Conservation (phyloP, 495 filamentous ascomycete species). For the Neurospora pannonica region DNA sequence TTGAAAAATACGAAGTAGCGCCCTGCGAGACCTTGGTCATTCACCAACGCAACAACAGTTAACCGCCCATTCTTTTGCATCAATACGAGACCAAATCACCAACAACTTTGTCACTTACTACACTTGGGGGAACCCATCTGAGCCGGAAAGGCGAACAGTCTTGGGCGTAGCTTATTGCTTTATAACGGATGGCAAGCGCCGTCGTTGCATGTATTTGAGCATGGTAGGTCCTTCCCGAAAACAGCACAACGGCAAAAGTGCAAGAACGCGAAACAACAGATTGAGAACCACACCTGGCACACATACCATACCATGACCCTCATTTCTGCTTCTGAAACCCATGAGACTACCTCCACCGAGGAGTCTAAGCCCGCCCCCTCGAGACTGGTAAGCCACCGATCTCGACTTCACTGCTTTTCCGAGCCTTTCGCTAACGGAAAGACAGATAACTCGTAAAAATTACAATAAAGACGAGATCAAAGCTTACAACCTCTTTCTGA, state of each 20-base stretch:
- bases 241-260: not conserved
- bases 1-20: not conserved
- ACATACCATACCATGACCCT: too few species aligned
- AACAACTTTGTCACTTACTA: not conserved
- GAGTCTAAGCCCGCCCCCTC: too few species aligned
- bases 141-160: not conserved
- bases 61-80: not conserved
- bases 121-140: not conserved
- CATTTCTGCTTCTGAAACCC: too few species aligned
- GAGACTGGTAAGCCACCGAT: too few species aligned
- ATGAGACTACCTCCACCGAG: too few species aligned
- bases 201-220: not conserved
- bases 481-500: too few species aligned
- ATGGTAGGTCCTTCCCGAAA: not conserved
- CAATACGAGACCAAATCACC: not conserved
- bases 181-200: not conserved
- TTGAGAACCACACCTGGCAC: too few species aligned
- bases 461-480: rapidly evolving
- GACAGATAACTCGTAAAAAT: too few species aligned
- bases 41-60: not conserved
- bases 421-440: too few species aligned
- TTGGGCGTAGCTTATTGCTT: not conserved
- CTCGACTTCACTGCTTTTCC: too few species aligned
- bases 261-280: too few species aligned
- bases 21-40: too few species aligned